These are phyloP conservation scores for Penicillium goetzii DNA, from an alignment of 495 filamentous ascomycete species.

Conservation along the genomic window DNA sequence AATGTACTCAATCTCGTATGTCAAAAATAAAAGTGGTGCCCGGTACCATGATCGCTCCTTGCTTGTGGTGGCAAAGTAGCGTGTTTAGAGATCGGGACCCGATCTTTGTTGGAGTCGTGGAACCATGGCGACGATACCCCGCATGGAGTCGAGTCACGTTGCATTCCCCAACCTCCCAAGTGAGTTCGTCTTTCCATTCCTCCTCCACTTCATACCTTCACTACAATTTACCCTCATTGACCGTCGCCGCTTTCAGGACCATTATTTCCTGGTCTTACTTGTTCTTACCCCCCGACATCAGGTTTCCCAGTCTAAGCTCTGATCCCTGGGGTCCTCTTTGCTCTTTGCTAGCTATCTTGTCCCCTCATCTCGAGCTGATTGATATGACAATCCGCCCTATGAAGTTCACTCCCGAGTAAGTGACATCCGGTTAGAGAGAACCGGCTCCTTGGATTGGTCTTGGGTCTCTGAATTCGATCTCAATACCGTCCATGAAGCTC, in stretches of 20 bases:
- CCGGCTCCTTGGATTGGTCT: neutral
- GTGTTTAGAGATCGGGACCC: neutral
- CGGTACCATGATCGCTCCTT: neutral
- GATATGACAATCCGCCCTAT: constrained; percentile 67
- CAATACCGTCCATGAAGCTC: neutral
- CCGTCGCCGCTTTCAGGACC: neutral
- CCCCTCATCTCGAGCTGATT: constrained; percentile 16
- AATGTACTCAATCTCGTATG: too few species aligned
- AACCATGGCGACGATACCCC: constrained; percentile 6
- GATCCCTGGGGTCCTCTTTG: neutral
- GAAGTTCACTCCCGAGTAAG: constrained; percentile 73
- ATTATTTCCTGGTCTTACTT: neutral
- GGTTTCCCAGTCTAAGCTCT: neutral
- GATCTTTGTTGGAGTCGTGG: neutral
- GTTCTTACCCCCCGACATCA: neutral
- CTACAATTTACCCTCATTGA: neutral
- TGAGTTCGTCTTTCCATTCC: neutral
- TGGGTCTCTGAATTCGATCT: neutral
- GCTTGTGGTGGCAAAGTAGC: neutral
- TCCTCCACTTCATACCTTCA: neutral
- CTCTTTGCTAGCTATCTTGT: constrained; percentile 17
- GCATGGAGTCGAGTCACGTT: constrained; percentile 23
- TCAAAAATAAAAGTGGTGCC: neutral
- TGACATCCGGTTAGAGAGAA: neutral
- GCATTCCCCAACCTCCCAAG: constrained; percentile 8